These are phyloP conservation scores for Pestalotiopsis sp. DNA, from an alignment of 2,329 filamentous ascomycete species.

Conservation along the genomic window DNA sequence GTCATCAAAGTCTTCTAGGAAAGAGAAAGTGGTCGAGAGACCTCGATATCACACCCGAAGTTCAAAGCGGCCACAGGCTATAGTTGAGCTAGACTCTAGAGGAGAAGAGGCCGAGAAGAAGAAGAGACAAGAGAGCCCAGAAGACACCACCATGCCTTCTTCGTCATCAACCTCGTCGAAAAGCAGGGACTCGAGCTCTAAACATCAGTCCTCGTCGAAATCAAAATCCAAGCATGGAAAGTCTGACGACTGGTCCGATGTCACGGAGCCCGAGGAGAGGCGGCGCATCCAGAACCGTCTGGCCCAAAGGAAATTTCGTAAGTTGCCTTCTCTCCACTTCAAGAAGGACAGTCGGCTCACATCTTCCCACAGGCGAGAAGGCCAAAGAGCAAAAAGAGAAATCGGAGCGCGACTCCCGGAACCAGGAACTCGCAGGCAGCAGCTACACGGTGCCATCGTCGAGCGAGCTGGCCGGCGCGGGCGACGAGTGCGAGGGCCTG, in stretches of 20 bases:
- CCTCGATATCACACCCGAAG: slow-evolving; percentile 20
- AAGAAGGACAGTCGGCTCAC: slow-evolving; percentile 12
- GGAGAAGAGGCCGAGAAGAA: slow-evolving; percentile 2
- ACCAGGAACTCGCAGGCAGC: slow-evolving; percentile 64
- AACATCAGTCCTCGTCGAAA: slow-evolving; percentile 37
- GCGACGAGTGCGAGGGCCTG: slow-evolving; percentile 62
- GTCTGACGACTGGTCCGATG: slow-evolving; percentile 68
- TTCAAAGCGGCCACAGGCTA: not conserved
- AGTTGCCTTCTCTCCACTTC: slow-evolving; percentile 30
- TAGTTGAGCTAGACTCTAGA: slow-evolving; percentile 14
- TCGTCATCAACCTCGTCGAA: slow-evolving; percentile 34
- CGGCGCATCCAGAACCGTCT: slow-evolving; percentile 77
- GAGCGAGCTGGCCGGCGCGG: slow-evolving; percentile 53
- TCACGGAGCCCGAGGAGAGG: slow-evolving; percentile 71
- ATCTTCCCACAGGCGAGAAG: slow-evolving; percentile 62
- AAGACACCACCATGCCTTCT: slow-evolving; percentile 20
- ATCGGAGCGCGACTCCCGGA: slow-evolving; percentile 63
- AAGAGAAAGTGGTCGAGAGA: not conserved
- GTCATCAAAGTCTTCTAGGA: not conserved
- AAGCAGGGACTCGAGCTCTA: slow-evolving; percentile 33
- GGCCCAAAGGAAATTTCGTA: slow-evolving; percentile 77
- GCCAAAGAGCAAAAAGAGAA: slow-evolving; percentile 69
- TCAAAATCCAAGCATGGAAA: slow-evolving; percentile 38
- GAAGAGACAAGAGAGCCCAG: not conserved
- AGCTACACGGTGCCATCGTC: slow-evolving; percentile 65